Evolutionary conservation across 2,329 filamentous ascomycete genomes (phyloP).

Genomic region (Hymenoscyphus infarciens): DNA sequence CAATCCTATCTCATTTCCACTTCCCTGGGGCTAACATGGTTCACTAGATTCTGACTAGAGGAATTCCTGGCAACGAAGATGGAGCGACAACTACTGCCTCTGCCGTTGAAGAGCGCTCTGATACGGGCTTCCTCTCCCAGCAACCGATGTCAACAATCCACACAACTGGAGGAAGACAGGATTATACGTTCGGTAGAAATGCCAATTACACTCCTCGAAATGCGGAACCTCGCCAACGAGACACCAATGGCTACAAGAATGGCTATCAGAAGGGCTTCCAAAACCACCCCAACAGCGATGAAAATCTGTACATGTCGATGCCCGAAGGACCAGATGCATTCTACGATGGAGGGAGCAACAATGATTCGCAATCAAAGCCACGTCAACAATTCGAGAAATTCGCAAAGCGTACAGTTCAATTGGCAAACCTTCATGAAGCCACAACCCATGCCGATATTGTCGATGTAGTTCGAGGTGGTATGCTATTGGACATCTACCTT

Average conservation of each 20-base stretch:
- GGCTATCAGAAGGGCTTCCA: conserved; percentile 18
- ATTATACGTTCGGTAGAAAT: conserved; percentile 29
- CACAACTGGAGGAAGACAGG: conserved; percentile 20
- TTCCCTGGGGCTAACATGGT: conserved; percentile 14
- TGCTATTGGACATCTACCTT: conserved; percentile 65
- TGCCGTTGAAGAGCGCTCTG: conserved; percentile 18
- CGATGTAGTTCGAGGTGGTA: conserved; percentile 63
- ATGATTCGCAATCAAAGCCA: conserved; percentile 22
- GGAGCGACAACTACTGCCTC: conserved; percentile 17
- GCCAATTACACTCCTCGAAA: conserved; percentile 25
- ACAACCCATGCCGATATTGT: conserved; percentile 65
- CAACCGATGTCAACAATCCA: conserved; percentile 17
- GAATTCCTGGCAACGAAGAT: conserved; percentile 18
- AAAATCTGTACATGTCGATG: conserved; percentile 15
- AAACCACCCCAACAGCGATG: conserved; percentile 23
- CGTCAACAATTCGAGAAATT: conserved; percentile 30
- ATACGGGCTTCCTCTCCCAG: conserved; percentile 20
- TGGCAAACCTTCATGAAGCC: conserved; percentile 59
- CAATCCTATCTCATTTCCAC: background rate
- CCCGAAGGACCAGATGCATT: conserved; percentile 22
- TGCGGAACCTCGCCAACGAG: conserved; percentile 16
- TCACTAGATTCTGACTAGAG: conserved; percentile 30
- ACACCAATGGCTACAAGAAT: conserved; percentile 13
- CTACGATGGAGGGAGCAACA: conserved; percentile 26
- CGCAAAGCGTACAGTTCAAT: conserved; percentile 54